Conservation (phyloP, 768 basidiomycete genomes). For the Lactifluus volemus region DNA sequence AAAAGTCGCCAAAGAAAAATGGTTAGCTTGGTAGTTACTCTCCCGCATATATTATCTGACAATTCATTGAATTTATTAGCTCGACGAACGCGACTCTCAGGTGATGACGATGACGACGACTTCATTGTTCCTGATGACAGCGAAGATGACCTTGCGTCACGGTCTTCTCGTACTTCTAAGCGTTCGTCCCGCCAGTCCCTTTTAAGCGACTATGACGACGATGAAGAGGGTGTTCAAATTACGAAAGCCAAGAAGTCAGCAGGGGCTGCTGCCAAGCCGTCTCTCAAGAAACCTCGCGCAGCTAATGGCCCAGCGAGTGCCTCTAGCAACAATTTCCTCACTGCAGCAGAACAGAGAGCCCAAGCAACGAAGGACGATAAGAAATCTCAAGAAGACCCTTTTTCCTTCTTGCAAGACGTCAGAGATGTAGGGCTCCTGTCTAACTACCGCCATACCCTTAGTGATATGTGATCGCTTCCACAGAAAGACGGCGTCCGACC, state of each 20-base stretch:
- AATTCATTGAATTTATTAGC: not conserved
- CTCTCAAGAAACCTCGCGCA: slow-evolving; percentile 27
- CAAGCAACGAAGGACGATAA: slow-evolving; percentile 77
- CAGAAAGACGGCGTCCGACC: slow-evolving; percentile 78
- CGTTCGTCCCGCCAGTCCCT: slow-evolving; percentile 27
- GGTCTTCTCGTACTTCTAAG: slow-evolving; percentile 44
- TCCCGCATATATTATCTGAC: not conserved
- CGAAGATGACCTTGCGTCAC: slow-evolving; percentile 28
- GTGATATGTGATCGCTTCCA: not conserved
- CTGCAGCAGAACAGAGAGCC: slow-evolving; percentile 71
- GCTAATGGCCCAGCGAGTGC: slow-evolving; percentile 22
- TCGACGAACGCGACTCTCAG: slow-evolving; percentile 34
- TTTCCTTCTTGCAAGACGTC: slow-evolving; percentile 60
- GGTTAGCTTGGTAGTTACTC: slow-evolving; percentile 28
- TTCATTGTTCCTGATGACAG: slow-evolving; percentile 63
- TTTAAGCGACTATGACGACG: slow-evolving; percentile 35
- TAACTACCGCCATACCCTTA: not conserved
- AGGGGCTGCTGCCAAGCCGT: slow-evolving; percentile 24
- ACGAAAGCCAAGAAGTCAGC: slow-evolving; percentile 33
- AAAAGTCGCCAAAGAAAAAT: slow-evolving; percentile 50
- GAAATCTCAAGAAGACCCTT: slow-evolving; percentile 69
- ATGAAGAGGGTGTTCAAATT: slow-evolving; percentile 24
- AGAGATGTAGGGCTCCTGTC: slow-evolving; percentile 48
- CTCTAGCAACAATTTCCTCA: slow-evolving; percentile 48
- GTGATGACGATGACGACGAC: slow-evolving; percentile 56